These are phyloP conservation scores for Allium sativum DNA, from an alignment of 106 monocot species.

Conservation along the genomic window DNA sequence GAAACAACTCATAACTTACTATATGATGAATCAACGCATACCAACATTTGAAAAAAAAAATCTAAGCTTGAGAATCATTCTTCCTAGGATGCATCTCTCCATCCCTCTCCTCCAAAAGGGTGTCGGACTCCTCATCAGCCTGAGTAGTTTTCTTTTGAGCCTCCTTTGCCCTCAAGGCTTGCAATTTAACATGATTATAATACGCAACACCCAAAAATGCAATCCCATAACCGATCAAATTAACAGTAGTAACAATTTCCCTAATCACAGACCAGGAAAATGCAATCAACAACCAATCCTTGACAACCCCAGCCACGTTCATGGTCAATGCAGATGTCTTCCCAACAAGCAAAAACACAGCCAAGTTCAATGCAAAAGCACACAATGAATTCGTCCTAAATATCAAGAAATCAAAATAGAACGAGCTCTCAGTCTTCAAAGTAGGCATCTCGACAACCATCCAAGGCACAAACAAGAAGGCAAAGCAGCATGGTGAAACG, in stretches of 20 bases:
- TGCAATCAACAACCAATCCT: constrained; percentile 16
- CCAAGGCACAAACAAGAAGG: constrained; percentile 12
- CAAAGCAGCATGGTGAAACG: constrained; percentile 11
- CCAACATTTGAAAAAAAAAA: no score
- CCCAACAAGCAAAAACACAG: constrained; percentile 17
- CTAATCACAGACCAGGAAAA: constrained; percentile 11
- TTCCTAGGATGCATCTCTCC: constrained; percentile 3
- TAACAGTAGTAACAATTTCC: constrained; percentile 9
- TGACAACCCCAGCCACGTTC: constrained; percentile 18
- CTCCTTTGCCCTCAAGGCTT: constrained; percentile 14
- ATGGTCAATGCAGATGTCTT: constrained; percentile 15
- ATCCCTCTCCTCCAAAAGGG: constrained; percentile 2
- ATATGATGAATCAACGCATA: no score
- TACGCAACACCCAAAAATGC: constrained; percentile 16
- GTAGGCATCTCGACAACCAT: constrained; percentile 11
- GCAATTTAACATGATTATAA: constrained; percentile 15
- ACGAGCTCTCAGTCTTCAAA: constrained; percentile 1
- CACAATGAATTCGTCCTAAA: constrained; percentile 16
- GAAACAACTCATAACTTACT: no score
- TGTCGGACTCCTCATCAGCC: constrained; percentile 6
- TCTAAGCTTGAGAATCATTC: background rate
- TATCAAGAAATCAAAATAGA: constrained; percentile 2
- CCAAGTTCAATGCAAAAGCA: constrained; percentile 15
- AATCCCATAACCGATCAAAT: constrained; percentile 12
- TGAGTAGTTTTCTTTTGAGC: background rate